Percentiles rank a stretch among this genome's conserved stretches.
phyloP scores from a whole-genome alignment of 2,329 filamentous ascomycete genomes.

The Phialophora tarda region DNA sequence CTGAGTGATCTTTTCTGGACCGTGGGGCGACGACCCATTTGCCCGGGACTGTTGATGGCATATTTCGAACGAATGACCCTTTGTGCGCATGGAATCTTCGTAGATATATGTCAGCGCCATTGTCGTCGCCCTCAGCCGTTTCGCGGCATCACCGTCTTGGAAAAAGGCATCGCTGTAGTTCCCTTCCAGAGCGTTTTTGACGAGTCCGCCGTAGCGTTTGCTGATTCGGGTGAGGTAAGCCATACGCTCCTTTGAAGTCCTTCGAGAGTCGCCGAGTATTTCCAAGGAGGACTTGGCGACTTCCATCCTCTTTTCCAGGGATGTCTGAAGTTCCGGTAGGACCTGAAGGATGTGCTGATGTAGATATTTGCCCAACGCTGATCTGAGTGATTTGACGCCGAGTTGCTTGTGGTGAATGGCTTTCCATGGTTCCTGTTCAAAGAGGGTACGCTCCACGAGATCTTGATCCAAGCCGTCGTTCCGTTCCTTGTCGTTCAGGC shows the following conservation, averaged over 20 bases:
- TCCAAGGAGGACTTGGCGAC: slow-evolving; percentile 29
- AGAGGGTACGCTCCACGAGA: slow-evolving; percentile 33
- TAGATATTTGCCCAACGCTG: slow-evolving; percentile 42
- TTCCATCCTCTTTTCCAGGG: slow-evolving; percentile 29
- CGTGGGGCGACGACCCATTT: not conserved
- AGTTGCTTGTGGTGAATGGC: slow-evolving; percentile 32
- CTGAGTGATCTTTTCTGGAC: slow-evolving; percentile 15
- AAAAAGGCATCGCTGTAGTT: slow-evolving; percentile 41
- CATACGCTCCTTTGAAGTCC: slow-evolving; percentile 35
- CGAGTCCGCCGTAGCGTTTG: slow-evolving; percentile 32
- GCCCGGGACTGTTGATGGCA: not conserved
- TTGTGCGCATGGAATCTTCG: slow-evolving; percentile 36
- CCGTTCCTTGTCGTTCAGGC: slow-evolving; percentile 41
- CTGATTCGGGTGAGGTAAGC: slow-evolving; percentile 38
- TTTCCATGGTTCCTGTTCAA: slow-evolving; percentile 34
- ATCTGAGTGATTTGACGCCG: slow-evolving; percentile 43
- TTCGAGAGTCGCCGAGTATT: slow-evolving; percentile 40
- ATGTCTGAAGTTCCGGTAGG: slow-evolving; percentile 32
- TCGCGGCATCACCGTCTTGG: slow-evolving; percentile 10
- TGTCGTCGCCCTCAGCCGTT: slow-evolving; percentile 38
- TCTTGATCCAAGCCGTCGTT: slow-evolving; percentile 29
- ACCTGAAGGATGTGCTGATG: slow-evolving; percentile 42
- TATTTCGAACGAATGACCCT: slow-evolving; percentile 39
- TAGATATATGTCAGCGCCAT: slow-evolving; percentile 39
- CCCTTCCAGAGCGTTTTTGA: slow-evolving; percentile 33